A percentile compares a stretch with the other conserved stretches of the same genome.
These are phyloP conservation scores for Rhodotorula sp. DNA, from an alignment of 1,284 basidiomycete species.

Conservation along the genomic window DNA sequence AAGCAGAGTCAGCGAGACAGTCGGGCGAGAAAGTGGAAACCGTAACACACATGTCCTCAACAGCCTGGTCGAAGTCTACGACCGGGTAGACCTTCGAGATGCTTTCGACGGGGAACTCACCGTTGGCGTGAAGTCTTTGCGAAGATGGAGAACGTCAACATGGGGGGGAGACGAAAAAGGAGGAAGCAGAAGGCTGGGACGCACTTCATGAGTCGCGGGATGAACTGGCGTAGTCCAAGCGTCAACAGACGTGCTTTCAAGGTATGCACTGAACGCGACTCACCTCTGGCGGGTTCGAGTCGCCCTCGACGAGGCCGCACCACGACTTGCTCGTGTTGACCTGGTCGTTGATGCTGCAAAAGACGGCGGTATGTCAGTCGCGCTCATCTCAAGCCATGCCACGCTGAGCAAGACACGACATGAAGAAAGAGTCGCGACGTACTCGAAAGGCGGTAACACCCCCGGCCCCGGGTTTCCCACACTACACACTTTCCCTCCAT, in stretches of 20 bases:
- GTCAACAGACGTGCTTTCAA: neutral
- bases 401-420: too few relatives aligned
- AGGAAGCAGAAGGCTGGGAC: neutral
- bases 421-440: neutral
- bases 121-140: conserved; percentile 14
- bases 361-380: too few relatives aligned
- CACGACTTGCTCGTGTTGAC: conserved; percentile 21
- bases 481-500: conserved; percentile 9
- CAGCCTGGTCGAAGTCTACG: conserved; percentile 35
- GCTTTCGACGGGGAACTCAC: conserved; percentile 37
- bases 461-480: conserved; percentile 34
- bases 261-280: neutral
- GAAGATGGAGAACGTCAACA: neutral
- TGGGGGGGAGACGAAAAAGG: neutral
- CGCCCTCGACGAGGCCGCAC: conserved; percentile 24
- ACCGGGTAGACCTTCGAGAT: conserved; percentile 33
- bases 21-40: neutral
- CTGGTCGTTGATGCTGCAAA: conserved; percentile 18
- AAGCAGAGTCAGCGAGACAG: too few relatives aligned
- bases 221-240: neutral
- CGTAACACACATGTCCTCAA: conserved; percentile 32
- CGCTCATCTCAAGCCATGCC: too few relatives aligned
- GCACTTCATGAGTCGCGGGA: conserved; percentile 33
- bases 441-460: conserved; percentile 9
- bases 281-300: conserved; percentile 38